A percentile compares a stretch with the other conserved stretches of the same genome.
Conservation (phyloP, 2,329 filamentous ascomycete species). For the Colletotrichum sublineola region DNA sequence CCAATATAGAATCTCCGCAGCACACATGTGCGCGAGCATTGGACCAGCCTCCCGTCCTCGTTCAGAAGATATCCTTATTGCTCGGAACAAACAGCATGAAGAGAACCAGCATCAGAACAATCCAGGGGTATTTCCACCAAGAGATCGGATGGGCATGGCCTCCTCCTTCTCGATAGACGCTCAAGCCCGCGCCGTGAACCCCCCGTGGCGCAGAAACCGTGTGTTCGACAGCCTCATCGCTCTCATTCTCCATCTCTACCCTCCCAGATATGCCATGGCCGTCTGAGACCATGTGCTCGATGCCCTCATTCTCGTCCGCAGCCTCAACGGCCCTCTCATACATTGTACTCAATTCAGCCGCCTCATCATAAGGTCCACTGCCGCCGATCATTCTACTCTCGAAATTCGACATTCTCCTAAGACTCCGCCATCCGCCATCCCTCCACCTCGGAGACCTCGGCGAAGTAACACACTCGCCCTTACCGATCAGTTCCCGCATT, state of each 20-base stretch:
- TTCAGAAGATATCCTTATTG: background rate
- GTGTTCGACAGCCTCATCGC: background rate
- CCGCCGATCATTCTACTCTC: background rate
- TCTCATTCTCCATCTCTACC: background rate
- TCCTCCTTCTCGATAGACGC: background rate
- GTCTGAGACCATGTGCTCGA: background rate
- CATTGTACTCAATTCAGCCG: background rate
- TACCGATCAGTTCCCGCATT: background rate
- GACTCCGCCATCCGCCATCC: background rate
- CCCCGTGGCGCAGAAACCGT: too few relatives aligned
- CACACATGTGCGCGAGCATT: background rate
- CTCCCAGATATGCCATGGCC: background rate
- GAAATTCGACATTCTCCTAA: background rate
- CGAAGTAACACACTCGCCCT: background rate
- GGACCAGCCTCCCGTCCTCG: background rate
- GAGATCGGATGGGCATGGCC: background rate
- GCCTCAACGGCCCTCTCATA: background rate
- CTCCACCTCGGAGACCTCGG: background rate
- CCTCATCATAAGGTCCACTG: too few relatives aligned
- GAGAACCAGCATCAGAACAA: background rate
- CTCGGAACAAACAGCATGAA: background rate
- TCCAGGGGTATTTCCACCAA: slow-evolving; percentile 9
- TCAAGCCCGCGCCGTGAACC: too few relatives aligned
- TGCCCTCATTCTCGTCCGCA: background rate
- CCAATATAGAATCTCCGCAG: background rate